Evolutionary conservation across 768 basidiomycete genomes (phyloP).

Genomic region (Suillus subluteus): DNA sequence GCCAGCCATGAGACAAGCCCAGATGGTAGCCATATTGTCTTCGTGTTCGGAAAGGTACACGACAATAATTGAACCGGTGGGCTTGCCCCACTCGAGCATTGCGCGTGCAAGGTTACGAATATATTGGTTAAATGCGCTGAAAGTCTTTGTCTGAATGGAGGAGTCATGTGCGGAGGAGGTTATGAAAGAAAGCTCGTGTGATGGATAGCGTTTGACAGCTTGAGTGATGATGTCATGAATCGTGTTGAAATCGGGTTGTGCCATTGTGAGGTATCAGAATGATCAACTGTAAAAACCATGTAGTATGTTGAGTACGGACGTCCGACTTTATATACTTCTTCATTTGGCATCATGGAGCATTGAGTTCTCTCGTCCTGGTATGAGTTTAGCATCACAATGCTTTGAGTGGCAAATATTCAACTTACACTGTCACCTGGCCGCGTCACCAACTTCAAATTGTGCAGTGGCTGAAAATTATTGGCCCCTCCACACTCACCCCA

Average conservation of each 20-base stretch:
- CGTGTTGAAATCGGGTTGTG: neutral
- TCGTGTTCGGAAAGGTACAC: constrained; percentile 36
- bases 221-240: neutral
- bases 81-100: constrained; percentile 27
- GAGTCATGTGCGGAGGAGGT: constrained; percentile 34
- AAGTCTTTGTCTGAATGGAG: constrained; percentile 30
- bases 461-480: neutral
- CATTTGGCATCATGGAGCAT: neutral
- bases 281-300: neutral
- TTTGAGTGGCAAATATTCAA: neutral
- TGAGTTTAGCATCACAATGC: neutral
- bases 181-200: constrained; percentile 28
- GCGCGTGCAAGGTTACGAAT: constrained; percentile 24
- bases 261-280: neutral
- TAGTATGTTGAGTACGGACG: neutral
- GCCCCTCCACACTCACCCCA: neutral
- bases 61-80: constrained; percentile 29
- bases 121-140: constrained; percentile 22
- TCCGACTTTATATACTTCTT: neutral
- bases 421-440: neutral
- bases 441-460: neutral
- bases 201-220: constrained; percentile 2
- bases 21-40: constrained; percentile 36
- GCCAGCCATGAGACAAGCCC: constrained; percentile 36
- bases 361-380: neutral